These are phyloP conservation scores for Leccinum disarticulatum DNA, from an alignment of 768 basidiomycete genomes.

Conservation along the genomic window DNA sequence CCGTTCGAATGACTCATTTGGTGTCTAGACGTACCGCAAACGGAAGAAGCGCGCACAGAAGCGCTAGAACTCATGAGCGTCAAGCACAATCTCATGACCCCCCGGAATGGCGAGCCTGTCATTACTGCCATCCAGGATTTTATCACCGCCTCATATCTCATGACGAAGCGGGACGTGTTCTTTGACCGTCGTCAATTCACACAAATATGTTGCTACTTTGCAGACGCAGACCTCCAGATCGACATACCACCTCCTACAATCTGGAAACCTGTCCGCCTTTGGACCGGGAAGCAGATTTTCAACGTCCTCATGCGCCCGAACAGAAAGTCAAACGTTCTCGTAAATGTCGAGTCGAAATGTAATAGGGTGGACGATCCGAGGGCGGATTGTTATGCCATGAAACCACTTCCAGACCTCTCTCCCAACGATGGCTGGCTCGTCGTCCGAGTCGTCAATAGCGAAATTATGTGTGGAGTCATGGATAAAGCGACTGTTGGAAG, in stretches of 20 bases:
- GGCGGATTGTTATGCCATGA: slow-evolving; percentile 60
- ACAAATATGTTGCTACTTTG: slow-evolving; percentile 94
- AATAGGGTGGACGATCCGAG: slow-evolving; percentile 83
- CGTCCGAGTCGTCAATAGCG: slow-evolving; percentile 92
- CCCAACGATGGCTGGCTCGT: slow-evolving; percentile 99
- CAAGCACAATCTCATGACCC: slow-evolving; percentile 95
- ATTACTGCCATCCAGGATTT: slow-evolving; percentile 99
- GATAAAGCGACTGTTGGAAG: slow-evolving; percentile 97
- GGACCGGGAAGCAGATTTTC: slow-evolving; percentile 99
- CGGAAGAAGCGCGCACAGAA: slow-evolving; percentile 96
- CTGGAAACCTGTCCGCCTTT: slow-evolving; percentile 87
- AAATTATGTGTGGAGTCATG: slow-evolving; percentile 99
- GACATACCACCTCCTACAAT: slow-evolving; percentile 95
- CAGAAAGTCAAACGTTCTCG: slow-evolving; percentile 72
- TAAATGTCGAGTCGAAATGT: slow-evolving; percentile 96
- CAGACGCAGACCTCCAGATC: slow-evolving; percentile 87
- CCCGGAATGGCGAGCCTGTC: slow-evolving; percentile 97
- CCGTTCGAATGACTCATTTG: slow-evolving; percentile 2
- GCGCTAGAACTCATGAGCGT: slow-evolving; percentile 97
- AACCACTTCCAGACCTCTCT: slow-evolving; percentile 76
- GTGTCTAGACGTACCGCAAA: slow-evolving; percentile 88
- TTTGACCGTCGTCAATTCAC: slow-evolving; percentile 94
- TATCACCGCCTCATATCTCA: slow-evolving; percentile 96
- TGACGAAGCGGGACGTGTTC: slow-evolving; percentile 90
- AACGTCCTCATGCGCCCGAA: slow-evolving; percentile 96